Conservation (phyloP, 352 stramenopile genomes). For the Pythium dissimile region DNA sequence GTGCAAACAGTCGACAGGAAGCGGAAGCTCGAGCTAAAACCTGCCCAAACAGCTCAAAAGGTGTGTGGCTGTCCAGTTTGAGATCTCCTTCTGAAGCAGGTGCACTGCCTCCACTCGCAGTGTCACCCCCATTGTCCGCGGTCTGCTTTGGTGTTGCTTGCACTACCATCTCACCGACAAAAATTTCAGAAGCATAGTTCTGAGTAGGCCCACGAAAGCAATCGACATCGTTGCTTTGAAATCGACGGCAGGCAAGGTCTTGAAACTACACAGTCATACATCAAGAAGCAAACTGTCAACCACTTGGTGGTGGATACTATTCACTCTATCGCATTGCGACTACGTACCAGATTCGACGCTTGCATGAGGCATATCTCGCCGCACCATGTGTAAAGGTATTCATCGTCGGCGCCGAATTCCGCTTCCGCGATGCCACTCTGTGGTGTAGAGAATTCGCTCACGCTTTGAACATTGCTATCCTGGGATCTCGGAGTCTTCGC, state of each 20-base stretch:
- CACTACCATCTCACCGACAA: neutral
- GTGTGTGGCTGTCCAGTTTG: too few species aligned
- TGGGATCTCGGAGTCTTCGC: conserved; percentile 27
- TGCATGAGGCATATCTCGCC: conserved; percentile 65
- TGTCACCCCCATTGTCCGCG: neutral
- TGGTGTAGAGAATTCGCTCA: neutral
- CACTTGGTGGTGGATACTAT: too few species aligned
- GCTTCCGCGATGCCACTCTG: neutral
- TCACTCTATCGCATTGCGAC: too few species aligned
- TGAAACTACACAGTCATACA: neutral
- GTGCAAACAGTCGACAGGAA: conserved; percentile 42
- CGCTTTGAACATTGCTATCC: neutral
- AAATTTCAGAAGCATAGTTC: conserved; percentile 5
- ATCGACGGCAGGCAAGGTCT: neutral
- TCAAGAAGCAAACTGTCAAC: neutral
- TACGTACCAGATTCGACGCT: conserved; percentile 8
- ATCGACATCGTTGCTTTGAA: neutral
- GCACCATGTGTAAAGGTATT: conserved; percentile 55
- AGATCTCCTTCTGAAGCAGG: too few species aligned
- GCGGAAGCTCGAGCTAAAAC: conserved; percentile 41
- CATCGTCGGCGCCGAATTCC: conserved; percentile 34
- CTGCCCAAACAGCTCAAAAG: conserved; percentile 14
- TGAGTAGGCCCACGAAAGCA: conserved; percentile 3
- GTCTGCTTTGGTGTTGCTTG: neutral
- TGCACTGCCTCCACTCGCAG: neutral